phyloP scores from a whole-genome alignment of 495 filamentous ascomycete genomes.

The Pyronema domesticum region DNA sequence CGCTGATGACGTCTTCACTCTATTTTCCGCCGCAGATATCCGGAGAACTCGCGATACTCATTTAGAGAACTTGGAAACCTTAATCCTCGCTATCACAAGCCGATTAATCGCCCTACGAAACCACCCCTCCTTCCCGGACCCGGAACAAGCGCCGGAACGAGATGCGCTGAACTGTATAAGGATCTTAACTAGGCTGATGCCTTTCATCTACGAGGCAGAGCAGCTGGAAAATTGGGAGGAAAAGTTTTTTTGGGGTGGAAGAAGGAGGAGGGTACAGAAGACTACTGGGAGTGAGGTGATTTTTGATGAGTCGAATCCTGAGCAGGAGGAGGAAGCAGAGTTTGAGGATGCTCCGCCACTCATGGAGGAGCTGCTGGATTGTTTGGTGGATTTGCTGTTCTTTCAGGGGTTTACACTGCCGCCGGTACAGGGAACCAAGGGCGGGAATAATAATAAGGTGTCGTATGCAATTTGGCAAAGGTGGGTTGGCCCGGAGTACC shows the following conservation, averaged over 20 bases:
- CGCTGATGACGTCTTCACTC: conserved; percentile 86
- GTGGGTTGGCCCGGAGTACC: not conserved
- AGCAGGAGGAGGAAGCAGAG: conserved; percentile 22
- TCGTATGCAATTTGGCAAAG: conserved; percentile 92
- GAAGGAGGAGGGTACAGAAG: conserved; percentile 40
- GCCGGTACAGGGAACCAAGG: conserved; percentile 31
- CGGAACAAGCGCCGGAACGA: conserved; percentile 71
- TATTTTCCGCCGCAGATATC: conserved; percentile 88
- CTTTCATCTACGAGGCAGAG: conserved; percentile 84
- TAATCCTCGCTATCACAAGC: conserved; percentile 64
- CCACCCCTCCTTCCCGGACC: conserved; percentile 77
- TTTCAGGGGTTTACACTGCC: conserved; percentile 79
- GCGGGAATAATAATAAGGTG: conserved; percentile 48
- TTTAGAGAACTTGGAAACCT: conserved; percentile 76
- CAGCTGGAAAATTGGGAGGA: conserved; percentile 76
- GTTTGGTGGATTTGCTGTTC: conserved; percentile 77
- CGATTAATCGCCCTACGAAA: conserved; percentile 66
- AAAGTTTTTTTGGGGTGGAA: conserved; percentile 72
- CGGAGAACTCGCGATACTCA: conserved; percentile 75
- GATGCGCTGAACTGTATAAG: conserved; percentile 89
- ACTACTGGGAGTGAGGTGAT: conserved; percentile 51
- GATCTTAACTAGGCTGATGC: conserved; percentile 75
- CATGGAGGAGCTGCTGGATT: conserved; percentile 86
- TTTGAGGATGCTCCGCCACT: conserved; percentile 66
- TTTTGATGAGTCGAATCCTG: conserved; percentile 55